Evolutionary conservation across 2,329 filamentous ascomycete genomes (phyloP), one percentile per base, ranked within the genome.

Genomic region (Stromatinia cepivora): DNA sequence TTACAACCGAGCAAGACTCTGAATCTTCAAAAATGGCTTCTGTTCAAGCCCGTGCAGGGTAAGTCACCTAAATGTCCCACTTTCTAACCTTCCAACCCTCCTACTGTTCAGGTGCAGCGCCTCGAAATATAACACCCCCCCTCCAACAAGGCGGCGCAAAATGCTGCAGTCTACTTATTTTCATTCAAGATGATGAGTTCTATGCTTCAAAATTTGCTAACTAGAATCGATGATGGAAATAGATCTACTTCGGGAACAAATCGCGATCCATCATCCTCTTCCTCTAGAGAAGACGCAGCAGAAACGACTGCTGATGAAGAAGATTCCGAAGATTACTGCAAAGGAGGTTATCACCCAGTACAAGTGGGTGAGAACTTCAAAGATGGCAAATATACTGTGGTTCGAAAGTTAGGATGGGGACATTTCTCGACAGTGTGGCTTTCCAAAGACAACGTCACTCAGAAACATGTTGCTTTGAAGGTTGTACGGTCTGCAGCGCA

Each of bases 251-350:
- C 74, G 58, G 72, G 76, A 58, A 72, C 73, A 48, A 78, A 78
- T 70, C 75, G 76, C 70, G 77, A 77, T 17, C 75, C 93, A 72
- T 90, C 90, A 66, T 63, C 66, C 15, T 90, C 92, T 67, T 90
- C 90, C 62, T 92, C 92, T 59, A 89, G 88, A 75, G 93, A 94
- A 81, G 94, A 97, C 79, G 86, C 88, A 75, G 88, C 91, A 80
- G 94, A 97, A 77, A 94, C 95, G 79, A 97, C 94, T 52, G 94
- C 94, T 78, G 95, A 98, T 79, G 95, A 99, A 82, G 95, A 99
- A 82, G 95, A 99, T 81, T 97, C 93, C 61, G 94, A 98, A 82
- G 95, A 99, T 81, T 99, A 99, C 84, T 97, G 94, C 87, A 98
- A 98, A 82, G 95, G 95, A 77, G 95, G 95, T 71, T 99, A 98